Conservation (phyloP, 805 yeast species). For the Lipomyces orientalis region DNA sequence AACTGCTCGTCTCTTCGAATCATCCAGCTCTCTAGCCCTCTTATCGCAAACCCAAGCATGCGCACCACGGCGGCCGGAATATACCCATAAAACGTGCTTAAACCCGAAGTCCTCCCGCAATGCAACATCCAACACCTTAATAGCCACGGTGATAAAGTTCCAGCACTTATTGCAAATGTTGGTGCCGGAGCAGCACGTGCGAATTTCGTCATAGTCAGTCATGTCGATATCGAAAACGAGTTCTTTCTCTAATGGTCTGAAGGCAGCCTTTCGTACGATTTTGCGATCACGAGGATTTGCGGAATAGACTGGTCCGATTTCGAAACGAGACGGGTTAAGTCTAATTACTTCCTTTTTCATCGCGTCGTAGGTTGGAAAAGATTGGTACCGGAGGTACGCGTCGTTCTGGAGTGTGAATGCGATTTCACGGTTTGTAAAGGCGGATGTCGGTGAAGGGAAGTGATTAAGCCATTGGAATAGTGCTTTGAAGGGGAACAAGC, state of each 20-base stretch:
- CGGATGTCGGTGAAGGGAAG: conserved; percentile 72
- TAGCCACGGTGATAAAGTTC: conserved; percentile 87
- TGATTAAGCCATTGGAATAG: conserved; percentile 92
- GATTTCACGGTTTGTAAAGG: conserved; percentile 88
- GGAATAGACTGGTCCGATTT: conserved; percentile 89
- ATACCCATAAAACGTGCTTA: conserved; percentile 87
- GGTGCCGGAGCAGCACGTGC: conserved; percentile 92
- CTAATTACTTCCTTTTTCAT: conserved; percentile 77
- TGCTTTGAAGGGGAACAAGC: conserved; percentile 50
- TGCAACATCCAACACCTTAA: conserved; percentile 72
- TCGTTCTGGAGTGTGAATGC: conserved; percentile 90
- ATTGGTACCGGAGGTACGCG: conserved; percentile 87
- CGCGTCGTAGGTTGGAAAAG: conserved; percentile 68
- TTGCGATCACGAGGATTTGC: conserved; percentile 88
- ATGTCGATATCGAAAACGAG: conserved; percentile 95
- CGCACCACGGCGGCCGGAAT: conserved; percentile 98
- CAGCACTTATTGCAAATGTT: conserved; percentile 88
- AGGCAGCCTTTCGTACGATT: conserved; percentile 70
- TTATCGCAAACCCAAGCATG: conserved; percentile 97
- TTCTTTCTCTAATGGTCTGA: conserved; percentile 85
- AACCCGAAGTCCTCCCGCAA: conserved; percentile 89
- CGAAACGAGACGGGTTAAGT: conserved; percentile 87
- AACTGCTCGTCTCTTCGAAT: conserved; percentile 73
- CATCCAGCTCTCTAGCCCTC: conserved; percentile 76
- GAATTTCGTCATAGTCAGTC: conserved; percentile 91